These are phyloP conservation scores for Gregarina niphandrodes DNA, from an alignment of 169 alveolate genomes.

Conservation along the genomic window DNA sequence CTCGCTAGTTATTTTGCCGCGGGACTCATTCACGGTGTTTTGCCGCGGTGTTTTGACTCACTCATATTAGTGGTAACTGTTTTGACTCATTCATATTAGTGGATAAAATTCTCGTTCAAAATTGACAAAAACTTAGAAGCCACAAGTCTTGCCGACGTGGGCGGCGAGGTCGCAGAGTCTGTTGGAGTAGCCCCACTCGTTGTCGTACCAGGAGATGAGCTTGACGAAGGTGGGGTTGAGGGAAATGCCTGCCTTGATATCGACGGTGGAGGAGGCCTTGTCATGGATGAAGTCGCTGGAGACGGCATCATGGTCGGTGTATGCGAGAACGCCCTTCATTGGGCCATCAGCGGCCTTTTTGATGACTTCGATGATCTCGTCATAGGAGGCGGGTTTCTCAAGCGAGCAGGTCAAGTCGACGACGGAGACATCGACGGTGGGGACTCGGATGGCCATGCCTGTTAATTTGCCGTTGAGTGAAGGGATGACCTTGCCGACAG, in stretches of 20 bases:
- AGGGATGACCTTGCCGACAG: slow-evolving; percentile 96
- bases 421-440: slow-evolving; percentile 90
- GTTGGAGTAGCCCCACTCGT: slow-evolving; percentile 93
- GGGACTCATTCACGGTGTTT: too few species aligned
- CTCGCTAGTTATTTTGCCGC: too few species aligned
- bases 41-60: too few species aligned
- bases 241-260: slow-evolving; percentile 84
- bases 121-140: too few species aligned
- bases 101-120: too few species aligned
- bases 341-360: slow-evolving; percentile 67
- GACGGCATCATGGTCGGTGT: slow-evolving; percentile 85
- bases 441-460: slow-evolving; percentile 96
- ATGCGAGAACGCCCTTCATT: slow-evolving; percentile 69
- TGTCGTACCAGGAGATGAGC: slow-evolving; percentile 93
- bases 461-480: slow-evolving; percentile 90
- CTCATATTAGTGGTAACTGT: too few species aligned
- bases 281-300: slow-evolving; percentile 81
- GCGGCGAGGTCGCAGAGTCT: slow-evolving; percentile 76
- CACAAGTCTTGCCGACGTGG: slow-evolving; percentile 25
- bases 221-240: slow-evolving; percentile 82
- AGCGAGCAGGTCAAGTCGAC: slow-evolving; percentile 90
- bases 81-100: too few species aligned
- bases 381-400: slow-evolving; percentile 77
- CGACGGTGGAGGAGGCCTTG: slow-evolving; percentile 78
- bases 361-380: slow-evolving; percentile 67